Evolutionary conservation across 129 eudicot genomes (phyloP), one percentile per base, ranked within the genome.

Genomic region (Tagetes erecta): DNA sequence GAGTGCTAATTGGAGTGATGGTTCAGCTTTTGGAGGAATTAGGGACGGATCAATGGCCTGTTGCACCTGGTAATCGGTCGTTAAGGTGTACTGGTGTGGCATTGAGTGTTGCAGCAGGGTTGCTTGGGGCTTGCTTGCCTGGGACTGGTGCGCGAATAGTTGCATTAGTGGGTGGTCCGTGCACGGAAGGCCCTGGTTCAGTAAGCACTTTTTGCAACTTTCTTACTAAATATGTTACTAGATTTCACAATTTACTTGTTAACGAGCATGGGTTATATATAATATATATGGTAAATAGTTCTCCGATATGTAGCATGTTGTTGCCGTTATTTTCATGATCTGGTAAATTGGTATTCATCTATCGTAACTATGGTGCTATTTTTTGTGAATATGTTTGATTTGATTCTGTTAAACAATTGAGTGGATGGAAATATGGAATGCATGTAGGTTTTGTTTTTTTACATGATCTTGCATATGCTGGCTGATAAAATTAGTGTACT

Each of bases 51-150:
- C 92, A 85, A 52, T 94, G 96, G 67, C 67, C 67, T 14, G 67
- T 62, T 12, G 67, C 67, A 5, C 67, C 67, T 36, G 67, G 67
- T n/a, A 88, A 87, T 74, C 80, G 98, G 42, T 82, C 98, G 4
- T 76, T 83, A 70, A 72, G 98, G 74, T 94, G 98, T 77, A 94
- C 98, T 6, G 98, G 98, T 12, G 98, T 90, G 74, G 98, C 98
- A 3, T 67, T 94, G 72, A 94, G 93, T 83, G 96, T 94, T 72
- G 97, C 97, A 33, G 83, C 93, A 3, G 97, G 98, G 37, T 82
- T 94, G 78, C 84, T 94, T 34, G 97, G 93, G 64, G 98, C 97
- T 42, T 90, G 93, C 76, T 68, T 68, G 53, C 88, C 97, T n/a
- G 97, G 97, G 2, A 85, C 97, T 0, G 89, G 92, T 80, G 98